phyloP scores from a whole-genome alignment of 169 alveolate genomes.

The Cyclospora cayetanensis region DNA sequence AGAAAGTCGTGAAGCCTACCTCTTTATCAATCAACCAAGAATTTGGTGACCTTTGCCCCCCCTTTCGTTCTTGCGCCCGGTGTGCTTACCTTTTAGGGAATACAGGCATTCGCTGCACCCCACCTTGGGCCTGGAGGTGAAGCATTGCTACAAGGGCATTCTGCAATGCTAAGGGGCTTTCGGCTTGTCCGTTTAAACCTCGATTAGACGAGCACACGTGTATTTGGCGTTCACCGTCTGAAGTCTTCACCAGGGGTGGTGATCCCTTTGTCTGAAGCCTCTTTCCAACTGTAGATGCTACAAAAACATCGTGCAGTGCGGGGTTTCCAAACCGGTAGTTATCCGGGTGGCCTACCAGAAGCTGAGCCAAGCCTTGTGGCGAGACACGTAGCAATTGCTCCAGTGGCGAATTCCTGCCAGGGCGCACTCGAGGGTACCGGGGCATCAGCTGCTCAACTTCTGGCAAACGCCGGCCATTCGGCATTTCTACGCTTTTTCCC shows the following conservation, averaged over 20 bases:
- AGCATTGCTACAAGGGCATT: slow-evolving; percentile 42
- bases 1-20: neutral
- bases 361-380: neutral
- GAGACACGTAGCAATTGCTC: neutral
- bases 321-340: neutral
- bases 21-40: neutral
- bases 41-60: neutral
- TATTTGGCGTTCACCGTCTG: neutral
- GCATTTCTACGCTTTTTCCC: neutral
- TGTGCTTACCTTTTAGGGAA: slow-evolving; percentile 20
- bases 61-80: neutral
- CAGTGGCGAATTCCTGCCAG: neutral
- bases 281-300: no score
- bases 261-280: neutral
- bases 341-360: neutral
- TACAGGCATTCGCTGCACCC: slow-evolving; percentile 35
- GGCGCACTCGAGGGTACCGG: neutral
- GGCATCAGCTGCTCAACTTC: neutral
- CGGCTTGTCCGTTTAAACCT: neutral
- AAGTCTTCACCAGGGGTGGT: neutral
- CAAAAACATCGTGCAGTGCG: neutral
- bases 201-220: neutral
- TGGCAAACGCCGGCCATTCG: neutral
- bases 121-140: slow-evolving; percentile 49
- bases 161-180: slow-evolving; percentile 40